Evolutionary conservation across 345 rosid species (phyloP).

Genomic region (Ceriops decandra): DNA sequence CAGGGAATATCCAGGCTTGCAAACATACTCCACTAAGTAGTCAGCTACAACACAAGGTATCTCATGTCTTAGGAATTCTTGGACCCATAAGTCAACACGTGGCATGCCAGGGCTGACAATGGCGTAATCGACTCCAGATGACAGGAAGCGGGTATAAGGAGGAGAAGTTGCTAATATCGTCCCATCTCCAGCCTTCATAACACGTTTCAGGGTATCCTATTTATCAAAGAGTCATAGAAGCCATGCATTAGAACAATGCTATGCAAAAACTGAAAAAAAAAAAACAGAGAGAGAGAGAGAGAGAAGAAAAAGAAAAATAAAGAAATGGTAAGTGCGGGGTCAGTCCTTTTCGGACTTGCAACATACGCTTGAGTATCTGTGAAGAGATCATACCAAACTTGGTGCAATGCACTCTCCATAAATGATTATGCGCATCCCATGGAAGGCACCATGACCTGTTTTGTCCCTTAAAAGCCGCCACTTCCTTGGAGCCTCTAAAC

Average conservation of each 20-base stretch:
- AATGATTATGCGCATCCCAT: slow-evolving; percentile 65
- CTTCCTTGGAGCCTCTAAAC: slow-evolving; percentile 78
- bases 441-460: slow-evolving; percentile 92
- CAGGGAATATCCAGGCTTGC: slow-evolving; percentile 84
- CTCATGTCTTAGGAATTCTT: slow-evolving; percentile 75
- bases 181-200: slow-evolving; percentile 92
- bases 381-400: slow-evolving; percentile 60
- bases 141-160: slow-evolving; percentile 78
- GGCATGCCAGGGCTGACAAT: slow-evolving; percentile 78
- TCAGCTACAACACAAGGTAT: slow-evolving; percentile 82
- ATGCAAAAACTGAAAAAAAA: neutral
- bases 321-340: neutral
- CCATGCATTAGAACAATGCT: neutral
- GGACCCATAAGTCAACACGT: slow-evolving; percentile 66
- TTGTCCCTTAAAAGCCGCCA: slow-evolving; percentile 78
- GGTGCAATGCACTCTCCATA: slow-evolving; percentile 92
- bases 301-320: neutral
- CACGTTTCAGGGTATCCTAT: slow-evolving; percentile 95
- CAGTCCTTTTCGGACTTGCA: neutral
- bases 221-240: slow-evolving; percentile 5
- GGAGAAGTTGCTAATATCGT: slow-evolving; percentile 88
- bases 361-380: neutral
- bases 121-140: slow-evolving; percentile 70
- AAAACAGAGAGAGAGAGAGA: neutral
- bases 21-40: slow-evolving; percentile 90